Evolutionary conservation across 805 yeast species (phyloP).

Genomic region (Suhomyces pyralidae): DNA sequence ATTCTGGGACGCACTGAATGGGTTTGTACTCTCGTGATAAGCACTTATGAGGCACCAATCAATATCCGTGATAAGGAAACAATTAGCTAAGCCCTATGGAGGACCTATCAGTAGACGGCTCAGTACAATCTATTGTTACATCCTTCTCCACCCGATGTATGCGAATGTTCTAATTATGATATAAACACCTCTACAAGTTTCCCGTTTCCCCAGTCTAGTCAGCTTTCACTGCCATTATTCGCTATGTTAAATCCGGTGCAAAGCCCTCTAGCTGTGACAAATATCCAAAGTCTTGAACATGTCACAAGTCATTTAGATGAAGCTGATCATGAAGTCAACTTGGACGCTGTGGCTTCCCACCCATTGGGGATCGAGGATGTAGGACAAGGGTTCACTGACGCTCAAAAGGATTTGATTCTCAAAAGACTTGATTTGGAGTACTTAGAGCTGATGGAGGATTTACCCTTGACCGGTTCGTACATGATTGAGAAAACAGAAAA

Average conservation of each 20-base stretch:
- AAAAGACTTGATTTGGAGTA: slow-evolving; percentile 23
- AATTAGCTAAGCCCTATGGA: neutral
- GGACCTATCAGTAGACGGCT: neutral
- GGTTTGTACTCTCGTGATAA: neutral
- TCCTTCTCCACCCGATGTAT: neutral
- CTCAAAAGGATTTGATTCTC: slow-evolving; percentile 27
- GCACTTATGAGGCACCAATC: neutral
- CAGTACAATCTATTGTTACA: neutral
- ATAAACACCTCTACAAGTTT: neutral
- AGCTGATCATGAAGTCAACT: slow-evolving; percentile 10
- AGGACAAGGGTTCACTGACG: slow-evolving; percentile 21
- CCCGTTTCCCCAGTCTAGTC: neutral
- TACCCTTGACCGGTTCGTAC: slow-evolving; percentile 28
- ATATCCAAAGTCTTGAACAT: neutral
- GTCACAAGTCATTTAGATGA: neutral
- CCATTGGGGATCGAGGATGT: slow-evolving; percentile 22
- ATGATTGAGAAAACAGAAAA: slow-evolving; percentile 28
- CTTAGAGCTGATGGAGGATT: slow-evolving; percentile 27
- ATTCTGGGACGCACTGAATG: neutral
- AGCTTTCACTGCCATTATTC: neutral
- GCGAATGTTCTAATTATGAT: neutral
- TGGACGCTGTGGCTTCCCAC: slow-evolving; percentile 21
- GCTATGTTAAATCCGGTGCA: neutral
- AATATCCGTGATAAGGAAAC: neutral
- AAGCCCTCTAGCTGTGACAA: neutral